phyloP scores from a whole-genome alignment of 768 basidiomycete species.

The Hortiboletus campestris region DNA sequence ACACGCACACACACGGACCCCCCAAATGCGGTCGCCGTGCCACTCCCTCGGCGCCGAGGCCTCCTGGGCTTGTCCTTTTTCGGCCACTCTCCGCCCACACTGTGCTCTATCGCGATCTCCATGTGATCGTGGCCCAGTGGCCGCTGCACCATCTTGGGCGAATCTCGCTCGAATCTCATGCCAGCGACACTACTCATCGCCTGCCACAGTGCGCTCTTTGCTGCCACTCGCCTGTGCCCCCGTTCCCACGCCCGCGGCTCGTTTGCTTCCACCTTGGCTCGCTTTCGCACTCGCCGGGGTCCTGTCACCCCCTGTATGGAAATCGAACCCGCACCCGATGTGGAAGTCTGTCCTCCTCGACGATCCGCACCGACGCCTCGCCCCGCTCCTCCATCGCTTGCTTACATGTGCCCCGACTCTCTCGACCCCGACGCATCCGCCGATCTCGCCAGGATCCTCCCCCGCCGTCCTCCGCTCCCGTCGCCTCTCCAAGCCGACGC shows the following conservation, averaged over 20 bases:
- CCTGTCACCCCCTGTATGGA: conserved; percentile 20
- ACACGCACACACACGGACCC: conserved; percentile 19
- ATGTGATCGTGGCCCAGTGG: conserved; percentile 34
- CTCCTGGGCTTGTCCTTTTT: conserved; percentile 27
- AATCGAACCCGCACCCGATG: conserved; percentile 19
- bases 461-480: conserved; percentile 18
- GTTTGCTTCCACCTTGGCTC: conserved; percentile 28
- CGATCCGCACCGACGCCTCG: conserved; percentile 31
- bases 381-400: conserved; percentile 15
- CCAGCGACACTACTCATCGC: conserved; percentile 25
- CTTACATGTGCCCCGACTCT: conserved; percentile 27
- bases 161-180: conserved; percentile 33
- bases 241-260: conserved; percentile 22
- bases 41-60: conserved; percentile 45
- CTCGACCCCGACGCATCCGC: conserved; percentile 15
- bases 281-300: conserved; percentile 31
- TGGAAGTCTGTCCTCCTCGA: conserved; percentile 19
- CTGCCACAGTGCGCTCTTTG: conserved; percentile 30
- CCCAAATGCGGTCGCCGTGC: conserved; percentile 25
- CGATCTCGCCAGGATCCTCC: conserved; percentile 16
- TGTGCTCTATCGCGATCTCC: conserved; percentile 32
- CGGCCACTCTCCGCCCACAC: conserved; percentile 32
- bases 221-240: conserved; percentile 8
- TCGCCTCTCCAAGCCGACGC: conserved; percentile 10
- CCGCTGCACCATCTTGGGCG: conserved; percentile 34